These are phyloP conservation scores for Carex littledalei DNA, from an alignment of 176 grass and related monocot genomes.

Conservation along the genomic window DNA sequence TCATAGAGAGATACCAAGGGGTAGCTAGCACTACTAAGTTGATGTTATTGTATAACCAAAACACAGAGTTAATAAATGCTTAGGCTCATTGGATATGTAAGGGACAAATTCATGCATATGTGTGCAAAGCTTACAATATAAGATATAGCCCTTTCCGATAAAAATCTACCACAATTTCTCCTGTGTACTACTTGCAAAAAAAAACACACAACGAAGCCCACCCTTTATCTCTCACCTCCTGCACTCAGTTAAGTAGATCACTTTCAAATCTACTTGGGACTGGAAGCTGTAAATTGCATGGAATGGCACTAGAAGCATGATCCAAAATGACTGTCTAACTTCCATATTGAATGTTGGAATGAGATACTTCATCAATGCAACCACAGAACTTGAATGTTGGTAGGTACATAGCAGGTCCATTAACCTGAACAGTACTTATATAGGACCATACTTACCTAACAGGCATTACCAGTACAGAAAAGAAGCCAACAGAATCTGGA, in stretches of 20 bases:
- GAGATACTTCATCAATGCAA: constrained; percentile 21
- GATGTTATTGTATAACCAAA: too few relatives aligned
- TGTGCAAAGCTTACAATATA: background rate
- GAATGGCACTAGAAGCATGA: background rate
- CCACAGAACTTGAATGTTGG: background rate
- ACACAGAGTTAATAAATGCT: background rate
- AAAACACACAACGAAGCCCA: background rate
- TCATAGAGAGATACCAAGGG: too few relatives aligned
- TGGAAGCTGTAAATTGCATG: background rate
- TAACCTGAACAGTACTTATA: background rate
- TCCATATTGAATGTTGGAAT: constrained; percentile 8
- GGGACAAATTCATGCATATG: background rate
- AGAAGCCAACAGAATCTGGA: background rate
- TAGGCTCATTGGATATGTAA: background rate
- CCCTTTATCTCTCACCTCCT: background rate
- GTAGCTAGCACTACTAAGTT: too few relatives aligned
- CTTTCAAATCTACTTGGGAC: background rate
- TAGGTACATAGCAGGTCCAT: background rate
- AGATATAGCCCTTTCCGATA: background rate
- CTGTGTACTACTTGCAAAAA: background rate
- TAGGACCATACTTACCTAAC: background rate
- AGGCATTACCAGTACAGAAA: background rate
- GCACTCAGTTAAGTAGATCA: background rate
- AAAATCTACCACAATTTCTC: background rate
- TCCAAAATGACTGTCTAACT: background rate